phyloP scores from a whole-genome alignment of 2,329 filamentous ascomycete species.

The Pseudopyricularia cyperi region DNA sequence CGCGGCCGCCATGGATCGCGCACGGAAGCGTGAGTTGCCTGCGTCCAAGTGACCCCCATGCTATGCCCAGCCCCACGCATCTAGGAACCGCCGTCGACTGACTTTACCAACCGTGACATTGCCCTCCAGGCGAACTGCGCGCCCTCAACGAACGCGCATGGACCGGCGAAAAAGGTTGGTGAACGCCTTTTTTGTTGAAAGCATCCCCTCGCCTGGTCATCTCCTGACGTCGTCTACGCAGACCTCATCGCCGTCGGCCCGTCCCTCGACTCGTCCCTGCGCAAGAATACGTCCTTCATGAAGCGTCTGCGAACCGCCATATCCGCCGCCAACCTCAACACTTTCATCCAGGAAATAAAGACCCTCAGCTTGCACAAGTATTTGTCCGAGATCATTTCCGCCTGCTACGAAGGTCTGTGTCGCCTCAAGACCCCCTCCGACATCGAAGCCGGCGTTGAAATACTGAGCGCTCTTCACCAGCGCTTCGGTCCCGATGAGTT shows the following conservation, averaged over 20 bases:
- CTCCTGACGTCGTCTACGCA: too few species aligned
- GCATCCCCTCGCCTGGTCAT: too few species aligned
- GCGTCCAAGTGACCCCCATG: background rate
- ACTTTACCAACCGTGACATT: conserved; percentile 10
- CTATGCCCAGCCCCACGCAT: background rate
- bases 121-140: conserved; percentile 66
- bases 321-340: conserved; percentile 62
- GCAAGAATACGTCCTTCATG: conserved; percentile 97
- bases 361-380: conserved; percentile 91
- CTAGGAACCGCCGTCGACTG: background rate
- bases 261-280: conserved; percentile 85
- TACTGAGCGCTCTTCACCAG: conserved; percentile 90
- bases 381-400: conserved; percentile 90
- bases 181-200: background rate
- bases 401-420: conserved; percentile 87
- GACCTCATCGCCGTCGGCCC: conserved; percentile 66
- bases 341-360: conserved; percentile 81
- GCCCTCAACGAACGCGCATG: conserved; percentile 78
- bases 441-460: conserved; percentile 81
- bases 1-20: conserved; percentile 46
- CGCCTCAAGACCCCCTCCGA: conserved; percentile 86
- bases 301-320: conserved; percentile 88
- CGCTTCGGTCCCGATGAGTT: conserved; percentile 85
- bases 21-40: conserved; percentile 42
- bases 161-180: conserved; percentile 72